Evolutionary conservation across 140 eudicot genomes (phyloP), one percentile per base, ranked within the genome.

Genomic region (Bidens hawaiensis): DNA sequence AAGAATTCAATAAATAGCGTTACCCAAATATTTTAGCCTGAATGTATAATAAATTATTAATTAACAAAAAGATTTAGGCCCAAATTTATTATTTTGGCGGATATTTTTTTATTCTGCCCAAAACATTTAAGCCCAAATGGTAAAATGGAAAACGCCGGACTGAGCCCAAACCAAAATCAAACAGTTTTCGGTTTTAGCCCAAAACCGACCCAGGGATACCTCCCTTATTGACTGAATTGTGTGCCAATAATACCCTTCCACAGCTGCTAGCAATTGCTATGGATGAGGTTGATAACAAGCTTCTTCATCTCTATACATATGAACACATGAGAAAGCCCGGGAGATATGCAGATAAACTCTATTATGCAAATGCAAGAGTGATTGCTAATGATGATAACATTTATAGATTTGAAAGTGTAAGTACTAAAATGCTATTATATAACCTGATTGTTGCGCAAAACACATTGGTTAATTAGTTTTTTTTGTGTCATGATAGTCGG

Each of bases 261-360:
- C 83, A 88, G 99, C 82, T 93, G 60, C 95, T 84, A 79, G 70
- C 78, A 64, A 77, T 93, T 45, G 87, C 85, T 18, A 52, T 67
- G 12, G 96, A 93, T 71, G 99, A 93, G 23, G 68, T 79, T 66
- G 89, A 85, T 58, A 81, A 66, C 85, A 93, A 80, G 73, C 95
- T 93, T 76, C 85, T 93, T 58, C 86, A 82, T 58, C 84, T 93
- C 48, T 61, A 87, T 76, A 73, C 87, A 74, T 93, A 93, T 42
- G 99, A 93, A 77, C 77, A 41, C 57, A 67, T 89, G 63, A 80
- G 96, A 77, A 81, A 72, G 41, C 76, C 78, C n/a, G 81, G 65
- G 55, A 67, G 78, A 43, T 85, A 80, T 68, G 61, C 62, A 40
- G 96, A 93, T 67, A 69, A 61, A 47, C 85, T 85, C 62, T 93